phyloP scores from a whole-genome alignment of 2,329 filamentous ascomycete species.

The Diaporthe eres region DNA sequence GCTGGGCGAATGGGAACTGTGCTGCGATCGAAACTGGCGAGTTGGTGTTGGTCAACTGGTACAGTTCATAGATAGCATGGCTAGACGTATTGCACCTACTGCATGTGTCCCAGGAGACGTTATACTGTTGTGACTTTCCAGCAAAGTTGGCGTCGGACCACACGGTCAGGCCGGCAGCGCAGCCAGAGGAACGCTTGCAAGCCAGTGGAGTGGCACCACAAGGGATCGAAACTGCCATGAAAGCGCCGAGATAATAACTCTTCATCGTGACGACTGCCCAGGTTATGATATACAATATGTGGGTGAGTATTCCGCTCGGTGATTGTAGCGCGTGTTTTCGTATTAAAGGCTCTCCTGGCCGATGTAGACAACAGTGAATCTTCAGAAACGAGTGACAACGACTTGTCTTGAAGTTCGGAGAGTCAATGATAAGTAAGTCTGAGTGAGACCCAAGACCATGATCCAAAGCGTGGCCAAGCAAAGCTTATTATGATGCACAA shows the following conservation, averaged over 20 bases:
- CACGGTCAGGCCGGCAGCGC: conserved; percentile 26
- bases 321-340: too few relatives aligned
- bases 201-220: conserved; percentile 6
- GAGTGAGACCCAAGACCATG: neutral
- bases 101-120: conserved; percentile 38
- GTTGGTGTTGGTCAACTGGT: neutral
- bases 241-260: neutral
- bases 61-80: neutral
- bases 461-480: neutral
- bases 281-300: neutral
- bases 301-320: too few relatives aligned
- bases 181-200: conserved; percentile 1
- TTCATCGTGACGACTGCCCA: neutral
- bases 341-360: neutral
- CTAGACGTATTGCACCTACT: neutral
- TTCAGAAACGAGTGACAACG: neutral
- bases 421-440: neutral
- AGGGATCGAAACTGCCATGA: neutral
- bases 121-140: conserved; percentile 33
- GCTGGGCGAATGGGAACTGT: conserved; percentile 32
- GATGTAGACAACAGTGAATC: too few relatives aligned
- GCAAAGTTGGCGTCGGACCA: conserved; percentile 40
- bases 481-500: neutral
- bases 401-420: too few relatives aligned
- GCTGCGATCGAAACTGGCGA: conserved; percentile 34